Conservation (phyloP, 495 filamentous ascomycete genomes). For the Clohesyomyces aquaticus region DNA sequence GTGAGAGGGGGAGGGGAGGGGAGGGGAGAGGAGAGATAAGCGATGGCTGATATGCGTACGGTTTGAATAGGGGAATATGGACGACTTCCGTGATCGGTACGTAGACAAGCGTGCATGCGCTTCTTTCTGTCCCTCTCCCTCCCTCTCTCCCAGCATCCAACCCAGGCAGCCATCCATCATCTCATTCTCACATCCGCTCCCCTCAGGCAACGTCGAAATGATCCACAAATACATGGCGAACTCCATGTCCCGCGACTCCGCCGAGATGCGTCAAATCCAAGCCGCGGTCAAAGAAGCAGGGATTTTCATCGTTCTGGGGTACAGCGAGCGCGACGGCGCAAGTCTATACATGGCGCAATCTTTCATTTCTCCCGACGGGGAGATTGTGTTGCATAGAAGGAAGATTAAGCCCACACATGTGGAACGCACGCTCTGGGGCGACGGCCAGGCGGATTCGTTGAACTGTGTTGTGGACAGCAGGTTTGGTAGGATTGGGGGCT, state of each 20-base stretch:
- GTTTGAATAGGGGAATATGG: constrained; percentile 39
- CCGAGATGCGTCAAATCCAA: constrained; percentile 45
- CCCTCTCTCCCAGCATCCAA: too few species aligned
- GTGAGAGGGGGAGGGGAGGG: too few species aligned
- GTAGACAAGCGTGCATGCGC: too few species aligned
- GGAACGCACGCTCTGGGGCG: constrained; percentile 29
- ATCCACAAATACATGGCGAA: constrained; percentile 45
- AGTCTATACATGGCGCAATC: constrained; percentile 34
- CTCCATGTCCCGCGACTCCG: constrained; percentile 41
- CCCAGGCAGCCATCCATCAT: too few species aligned
- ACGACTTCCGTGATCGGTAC: constrained; percentile 34
- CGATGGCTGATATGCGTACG: too few species aligned
- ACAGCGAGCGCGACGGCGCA: constrained; percentile 24
- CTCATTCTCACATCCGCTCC: too few species aligned
- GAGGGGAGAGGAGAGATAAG: too few species aligned
- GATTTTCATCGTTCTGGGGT: constrained; percentile 41
- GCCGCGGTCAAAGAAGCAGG: constrained; percentile 34
- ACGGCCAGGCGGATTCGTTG: constrained; percentile 39
- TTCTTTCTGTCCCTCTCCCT: too few species aligned
- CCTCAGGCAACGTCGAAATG: constrained; percentile 28
- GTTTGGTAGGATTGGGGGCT: constrained; percentile 40
- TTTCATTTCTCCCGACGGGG: constrained; percentile 33
- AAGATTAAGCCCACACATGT: constrained; percentile 40
- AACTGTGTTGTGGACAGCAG: constrained; percentile 39
- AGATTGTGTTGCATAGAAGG: constrained; percentile 29